phyloP scores from a whole-genome alignment of 2,329 filamentous ascomycete genomes.

The Apiospora pterosperma region DNA sequence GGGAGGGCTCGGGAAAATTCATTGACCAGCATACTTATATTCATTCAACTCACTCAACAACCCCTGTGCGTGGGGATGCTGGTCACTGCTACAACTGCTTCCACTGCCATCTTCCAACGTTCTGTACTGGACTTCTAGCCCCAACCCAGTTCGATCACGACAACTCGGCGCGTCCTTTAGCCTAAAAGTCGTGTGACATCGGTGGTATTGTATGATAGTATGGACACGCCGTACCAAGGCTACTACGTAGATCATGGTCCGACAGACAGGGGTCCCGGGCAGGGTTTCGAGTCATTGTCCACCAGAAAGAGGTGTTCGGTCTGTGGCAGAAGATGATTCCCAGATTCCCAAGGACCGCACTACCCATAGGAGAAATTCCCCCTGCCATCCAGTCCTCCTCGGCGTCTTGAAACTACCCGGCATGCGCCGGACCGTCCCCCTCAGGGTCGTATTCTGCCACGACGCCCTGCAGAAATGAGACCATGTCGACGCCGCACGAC shows the following conservation, averaged over 20 bases:
- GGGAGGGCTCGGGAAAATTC: neutral
- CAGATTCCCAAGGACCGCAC: neutral
- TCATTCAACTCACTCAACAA: neutral
- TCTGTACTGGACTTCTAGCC: neutral
- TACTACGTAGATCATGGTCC: neutral
- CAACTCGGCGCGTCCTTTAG: neutral
- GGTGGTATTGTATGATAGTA: neutral
- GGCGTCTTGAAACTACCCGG: neutral
- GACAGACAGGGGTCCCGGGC: neutral
- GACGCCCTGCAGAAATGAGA: slow-evolving; percentile 24
- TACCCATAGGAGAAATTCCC: neutral
- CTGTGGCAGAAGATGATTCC: neutral
- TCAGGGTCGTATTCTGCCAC: slow-evolving; percentile 33
- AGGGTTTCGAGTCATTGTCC: neutral
- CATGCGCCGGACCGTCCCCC: slow-evolving; percentile 21
- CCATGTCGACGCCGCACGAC: slow-evolving; percentile 31
- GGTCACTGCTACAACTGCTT: neutral
- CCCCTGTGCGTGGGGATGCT: neutral
- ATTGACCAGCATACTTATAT: neutral
- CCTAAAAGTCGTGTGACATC: neutral
- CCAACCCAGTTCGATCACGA: neutral
- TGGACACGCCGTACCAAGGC: neutral
- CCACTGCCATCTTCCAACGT: neutral
- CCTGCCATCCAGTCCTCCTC: neutral
- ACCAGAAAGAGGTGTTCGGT: neutral